Evolutionary conservation across 139 green algal species (phyloP).

Genomic region (Nannochloris sp.): DNA sequence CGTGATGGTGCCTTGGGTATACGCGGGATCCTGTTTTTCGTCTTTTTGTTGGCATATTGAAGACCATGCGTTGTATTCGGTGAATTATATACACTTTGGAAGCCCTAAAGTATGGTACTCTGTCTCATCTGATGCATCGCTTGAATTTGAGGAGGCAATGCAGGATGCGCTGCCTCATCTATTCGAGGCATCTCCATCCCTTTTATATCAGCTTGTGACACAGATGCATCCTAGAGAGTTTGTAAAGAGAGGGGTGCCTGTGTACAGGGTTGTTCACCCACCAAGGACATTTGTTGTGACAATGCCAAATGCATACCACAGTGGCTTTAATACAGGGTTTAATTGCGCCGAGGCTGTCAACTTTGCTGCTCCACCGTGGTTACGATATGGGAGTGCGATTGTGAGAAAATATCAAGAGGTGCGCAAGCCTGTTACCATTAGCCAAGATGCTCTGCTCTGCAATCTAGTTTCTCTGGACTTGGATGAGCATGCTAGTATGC

Average conservation of each 20-base stretch:
- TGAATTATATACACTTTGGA: constrained; percentile 78
- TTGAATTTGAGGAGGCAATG: constrained; percentile 52
- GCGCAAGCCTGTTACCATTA: constrained; percentile 40
- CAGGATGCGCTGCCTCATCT: constrained; percentile 62
- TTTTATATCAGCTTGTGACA: constrained; percentile 75
- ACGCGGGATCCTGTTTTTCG: constrained; percentile 52
- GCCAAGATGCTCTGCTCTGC: constrained; percentile 58
- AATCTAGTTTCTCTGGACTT: constrained; percentile 34
- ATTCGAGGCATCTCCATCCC: constrained; percentile 46
- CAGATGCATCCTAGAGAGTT: constrained; percentile 65
- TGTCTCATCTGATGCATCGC: constrained; percentile 45
- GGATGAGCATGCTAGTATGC: not conserved
- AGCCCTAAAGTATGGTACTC: constrained; percentile 62
- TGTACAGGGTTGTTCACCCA: constrained; percentile 66
- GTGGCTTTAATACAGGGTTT: constrained; percentile 77
- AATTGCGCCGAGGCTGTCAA: constrained; percentile 74
- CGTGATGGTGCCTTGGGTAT: constrained; percentile 81
- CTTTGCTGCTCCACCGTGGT: constrained; percentile 83
- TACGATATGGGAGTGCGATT: constrained; percentile 58
- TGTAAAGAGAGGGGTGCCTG: constrained; percentile 60
- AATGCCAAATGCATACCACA: constrained; percentile 81
- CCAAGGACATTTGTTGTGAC: constrained; percentile 82
- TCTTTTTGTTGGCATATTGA: constrained; percentile 78
- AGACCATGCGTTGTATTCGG: constrained; percentile 76
- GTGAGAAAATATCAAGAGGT: constrained; percentile 45